Evolutionary conservation across 2,329 filamentous ascomycete species (phyloP), one percentile per base, ranked within the genome.

Genomic region (Nigrospora osmanthi): DNA sequence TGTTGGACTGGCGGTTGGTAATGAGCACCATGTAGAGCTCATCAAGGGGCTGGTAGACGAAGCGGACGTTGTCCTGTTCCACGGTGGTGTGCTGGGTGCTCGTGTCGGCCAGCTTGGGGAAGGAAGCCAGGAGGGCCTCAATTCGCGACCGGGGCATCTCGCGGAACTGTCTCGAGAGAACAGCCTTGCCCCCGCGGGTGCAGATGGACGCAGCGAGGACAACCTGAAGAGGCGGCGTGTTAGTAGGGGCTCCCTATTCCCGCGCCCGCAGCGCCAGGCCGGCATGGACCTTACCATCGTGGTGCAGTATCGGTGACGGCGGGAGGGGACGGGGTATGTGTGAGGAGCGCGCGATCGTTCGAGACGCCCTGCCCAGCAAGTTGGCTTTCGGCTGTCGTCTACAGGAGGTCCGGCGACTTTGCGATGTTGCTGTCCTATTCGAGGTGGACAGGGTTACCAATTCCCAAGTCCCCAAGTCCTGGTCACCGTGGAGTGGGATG

Each of bases 21-120:
- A 98, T 97, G 61, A 98, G 82, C 54, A 98, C 91, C 81, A 98
- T 97, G 79, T 98, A 98, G 53, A 98, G 83, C 74, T 98, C 94
- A 71, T 98, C 94, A 53, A 98, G 79, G 49, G 93, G 94, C 67
- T 98, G 93, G 75, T 98, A 98, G 47, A 98, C 93, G 64, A 96
- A 98, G 72, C 93, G 91, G 61, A 98, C 93, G 73, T 95, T 97
- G 73, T 98, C 94, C 70, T 97, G 90, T 70, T 98, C 93, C 59
- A 97, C 90, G 6, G 88, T 98, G 28, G 93, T 98, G 69, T 98
- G 93, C 69, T 98, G 93, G 43, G 89, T 96, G 49, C 90, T 87
- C 51, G 87, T 89, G 67, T 96, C 90, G 60, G 93, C 90, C 47
- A 97, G 86, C 72, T 98, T 98, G 45, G 93, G 94, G 64, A 98